Evolutionary conservation across 2,329 filamentous ascomycete genomes (phyloP).

Genomic region (Monosporascus cannonballus): DNA sequence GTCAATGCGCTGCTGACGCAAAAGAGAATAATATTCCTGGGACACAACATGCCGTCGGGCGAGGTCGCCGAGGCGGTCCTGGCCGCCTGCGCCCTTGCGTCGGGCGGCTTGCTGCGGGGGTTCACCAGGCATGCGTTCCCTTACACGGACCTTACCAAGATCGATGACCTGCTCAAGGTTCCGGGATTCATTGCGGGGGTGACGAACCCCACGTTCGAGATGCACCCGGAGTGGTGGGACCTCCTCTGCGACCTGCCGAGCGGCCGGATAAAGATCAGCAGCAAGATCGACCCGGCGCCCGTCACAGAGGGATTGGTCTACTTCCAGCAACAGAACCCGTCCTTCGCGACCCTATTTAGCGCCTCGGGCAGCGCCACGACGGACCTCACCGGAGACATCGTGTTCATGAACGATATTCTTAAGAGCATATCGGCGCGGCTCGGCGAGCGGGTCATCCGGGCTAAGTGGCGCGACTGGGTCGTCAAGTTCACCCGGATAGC

Average conservation of each 20-base stretch:
- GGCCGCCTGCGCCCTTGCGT: slow-evolving; percentile 90
- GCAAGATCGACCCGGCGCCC: slow-evolving; percentile 72
- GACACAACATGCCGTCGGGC: slow-evolving; percentile 89
- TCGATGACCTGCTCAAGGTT: slow-evolving; percentile 91
- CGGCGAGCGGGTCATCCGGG: slow-evolving; percentile 82
- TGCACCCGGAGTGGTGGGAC: slow-evolving; percentile 98
- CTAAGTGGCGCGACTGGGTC: slow-evolving; percentile 95
- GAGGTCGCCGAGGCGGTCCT: slow-evolving; percentile 97
- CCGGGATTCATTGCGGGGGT: slow-evolving; percentile 97
- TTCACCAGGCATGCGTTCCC: slow-evolving; percentile 97
- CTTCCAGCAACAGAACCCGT: slow-evolving; percentile 75
- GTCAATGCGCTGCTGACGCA: slow-evolving; percentile 93
- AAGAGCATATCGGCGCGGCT: slow-evolving; percentile 79
- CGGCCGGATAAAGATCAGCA: slow-evolving; percentile 91
- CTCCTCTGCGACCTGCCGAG: slow-evolving; percentile 87
- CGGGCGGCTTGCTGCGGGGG: slow-evolving; percentile 83
- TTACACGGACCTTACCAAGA: slow-evolving; percentile 96
- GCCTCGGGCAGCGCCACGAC: slow-evolving; percentile 21
- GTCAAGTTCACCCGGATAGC: slow-evolving; percentile 87
- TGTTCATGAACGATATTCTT: slow-evolving; percentile 83
- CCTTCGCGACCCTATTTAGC: slow-evolving; percentile 44
- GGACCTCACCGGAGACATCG: slow-evolving; percentile 78
- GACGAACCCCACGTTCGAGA: slow-evolving; percentile 92
- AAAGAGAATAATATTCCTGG: slow-evolving; percentile 92
- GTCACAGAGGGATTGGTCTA: slow-evolving; percentile 79